These are phyloP conservation scores for Amanita fuliginea DNA, from an alignment of 768 basidiomycete genomes.

Conservation along the genomic window DNA sequence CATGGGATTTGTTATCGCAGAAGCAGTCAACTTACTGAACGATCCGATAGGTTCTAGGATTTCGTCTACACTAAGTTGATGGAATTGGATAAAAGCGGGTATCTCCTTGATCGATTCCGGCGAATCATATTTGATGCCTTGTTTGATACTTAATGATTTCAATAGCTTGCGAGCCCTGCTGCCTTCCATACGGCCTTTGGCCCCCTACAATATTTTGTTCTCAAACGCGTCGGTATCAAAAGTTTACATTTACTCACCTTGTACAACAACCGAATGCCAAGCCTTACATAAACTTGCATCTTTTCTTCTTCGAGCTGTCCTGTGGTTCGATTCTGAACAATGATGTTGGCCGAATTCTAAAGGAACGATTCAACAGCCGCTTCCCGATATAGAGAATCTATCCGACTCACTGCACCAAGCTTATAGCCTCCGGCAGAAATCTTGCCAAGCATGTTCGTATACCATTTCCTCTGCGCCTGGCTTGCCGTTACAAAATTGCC, in stretches of 20 bases:
- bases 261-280: slow-evolving; percentile 90
- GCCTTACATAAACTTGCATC: slow-evolving; percentile 87
- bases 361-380: background rate
- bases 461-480: slow-evolving; percentile 97
- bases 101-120: slow-evolving; percentile 82
- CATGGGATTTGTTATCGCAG: background rate
- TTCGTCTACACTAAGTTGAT: slow-evolving; percentile 73
- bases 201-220: slow-evolving; percentile 37
- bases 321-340: slow-evolving; percentile 88
- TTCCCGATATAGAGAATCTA: slow-evolving; percentile 1
- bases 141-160: slow-evolving; percentile 86
- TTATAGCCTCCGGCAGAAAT: slow-evolving; percentile 80
- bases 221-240: too few relatives aligned
- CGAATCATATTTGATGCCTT: slow-evolving; percentile 86
- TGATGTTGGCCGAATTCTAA: slow-evolving; percentile 95
- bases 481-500: slow-evolving; percentile 90
- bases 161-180: slow-evolving; percentile 71
- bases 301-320: slow-evolving; percentile 96
- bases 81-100: slow-evolving; percentile 80
- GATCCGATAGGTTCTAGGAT: slow-evolving; percentile 73
- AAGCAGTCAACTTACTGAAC: slow-evolving; percentile 52
- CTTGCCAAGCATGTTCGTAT: slow-evolving; percentile 82
- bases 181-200: slow-evolving; percentile 83
- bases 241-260: slow-evolving; percentile 32
- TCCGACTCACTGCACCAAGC: slow-evolving; percentile 63